Evolutionary conservation across 352 stramenopile genomes (phyloP).

Genomic region (Globisporangium camurandrum): DNA sequence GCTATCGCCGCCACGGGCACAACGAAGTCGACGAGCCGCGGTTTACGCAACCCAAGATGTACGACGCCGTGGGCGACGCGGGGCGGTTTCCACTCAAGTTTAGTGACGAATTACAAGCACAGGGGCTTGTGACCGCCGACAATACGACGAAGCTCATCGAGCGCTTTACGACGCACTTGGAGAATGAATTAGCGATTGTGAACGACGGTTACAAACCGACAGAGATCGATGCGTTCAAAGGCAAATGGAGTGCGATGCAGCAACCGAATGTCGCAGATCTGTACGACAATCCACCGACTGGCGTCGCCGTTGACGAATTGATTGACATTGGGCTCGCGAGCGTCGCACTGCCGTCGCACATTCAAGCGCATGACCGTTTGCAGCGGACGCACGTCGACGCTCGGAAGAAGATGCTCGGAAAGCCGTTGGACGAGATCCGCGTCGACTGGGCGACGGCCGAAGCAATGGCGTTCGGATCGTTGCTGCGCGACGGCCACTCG

Average conservation of each 20-base stretch:
- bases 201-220: constrained; percentile 54
- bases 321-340: constrained; percentile 59
- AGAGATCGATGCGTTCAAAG: constrained; percentile 65
- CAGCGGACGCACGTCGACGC: constrained; percentile 71
- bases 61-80: constrained; percentile 56
- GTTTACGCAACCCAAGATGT: constrained; percentile 88
- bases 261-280: constrained; percentile 42
- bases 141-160: constrained; percentile 55
- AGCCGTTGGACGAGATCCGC: constrained; percentile 24
- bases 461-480: constrained; percentile 81
- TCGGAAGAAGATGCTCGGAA: constrained; percentile 67
- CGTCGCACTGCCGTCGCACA: constrained; percentile 41
- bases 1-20: constrained; percentile 82
- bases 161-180: constrained; percentile 52
- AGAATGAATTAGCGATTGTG: constrained; percentile 49
- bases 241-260: constrained; percentile 52
- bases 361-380: constrained; percentile 65
- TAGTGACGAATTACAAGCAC: constrained; percentile 48
- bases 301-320: constrained; percentile 34
- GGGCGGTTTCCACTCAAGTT: constrained; percentile 68
- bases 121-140: constrained; percentile 42
- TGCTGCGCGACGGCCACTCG: constrained; percentile 77
- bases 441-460: constrained; percentile 88
- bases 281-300: constrained; percentile 44
- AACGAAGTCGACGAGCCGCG: constrained; percentile 87